Base-by-base conservation (phyloP, 495 filamentous ascomycete species). In the Penicillium samsonianum region DNA sequence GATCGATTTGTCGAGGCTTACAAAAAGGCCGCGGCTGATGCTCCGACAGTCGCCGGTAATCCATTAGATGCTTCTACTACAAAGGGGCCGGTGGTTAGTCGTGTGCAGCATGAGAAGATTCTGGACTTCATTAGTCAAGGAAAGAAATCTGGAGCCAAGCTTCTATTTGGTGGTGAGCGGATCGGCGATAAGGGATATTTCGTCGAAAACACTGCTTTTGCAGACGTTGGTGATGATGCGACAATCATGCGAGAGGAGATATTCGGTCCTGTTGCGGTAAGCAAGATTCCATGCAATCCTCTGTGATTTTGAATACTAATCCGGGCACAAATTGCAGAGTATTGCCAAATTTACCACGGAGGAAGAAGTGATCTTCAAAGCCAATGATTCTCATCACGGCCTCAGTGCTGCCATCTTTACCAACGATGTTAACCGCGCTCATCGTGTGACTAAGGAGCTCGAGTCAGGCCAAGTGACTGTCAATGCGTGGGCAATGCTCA, bases 351-450 rank as follows among this genome's bases (percentile, higher is more conserved):
- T 96, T 76, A 84, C 84, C 66, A 87, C 83, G 0, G 92, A 98
- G 64, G 87, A 87, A 35, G 90, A 98, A 55, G 93, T 89, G 0
- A 74, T 96, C 23, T 75, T 80, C 42, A 80, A 88, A 68, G 92
- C 92, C 22, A 98, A 96, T 65, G 83, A 90, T 68, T 90, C 88
- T 1, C 88, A 84, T 0, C 93, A 96, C 61, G 92, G 92, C 1
- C 80, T 98, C 17, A 90, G 90, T 30, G 84, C 84, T 25, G 89
- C 91, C 0, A 69, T 96, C 0, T 96, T 96, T 65, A 96, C 90
- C 8, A 79, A 85, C 62, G 83, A 96, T 63, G 75, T 96, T 53
- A 82, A 79, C 50, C 81, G 83, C 46, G 90, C 87, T 14, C 90
- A 96, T 74, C 80, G 88, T 16, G 84, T 96, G 2, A 90, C 91